phyloP scores from a whole-genome alignment of 805 yeast genomes.

The Brettanomyces anomalus region DNA sequence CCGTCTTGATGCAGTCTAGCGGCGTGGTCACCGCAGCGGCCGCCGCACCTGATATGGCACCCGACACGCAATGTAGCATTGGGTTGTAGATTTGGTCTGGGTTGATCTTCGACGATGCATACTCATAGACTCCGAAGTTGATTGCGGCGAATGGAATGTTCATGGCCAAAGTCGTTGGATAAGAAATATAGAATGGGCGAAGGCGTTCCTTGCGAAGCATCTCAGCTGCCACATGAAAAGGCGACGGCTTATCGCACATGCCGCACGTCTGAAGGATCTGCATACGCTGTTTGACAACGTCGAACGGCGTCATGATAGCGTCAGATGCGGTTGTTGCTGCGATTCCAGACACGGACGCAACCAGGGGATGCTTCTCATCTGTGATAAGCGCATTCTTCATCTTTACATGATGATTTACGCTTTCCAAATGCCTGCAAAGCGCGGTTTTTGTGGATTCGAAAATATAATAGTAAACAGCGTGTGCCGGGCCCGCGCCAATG shows the following conservation, averaged over 20 bases:
- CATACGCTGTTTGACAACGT: constrained; percentile 92
- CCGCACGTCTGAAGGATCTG: constrained; percentile 34
- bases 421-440: constrained; percentile 24
- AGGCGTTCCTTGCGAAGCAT: constrained; percentile 60
- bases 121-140: constrained; percentile 89
- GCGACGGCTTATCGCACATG: constrained; percentile 5
- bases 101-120: constrained; percentile 66
- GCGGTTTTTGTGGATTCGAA: constrained; percentile 72
- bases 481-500: constrained; percentile 99
- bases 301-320: constrained; percentile 96
- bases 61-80: constrained; percentile 81
- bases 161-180: constrained; percentile 88
- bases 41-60: constrained; percentile 89
- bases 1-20: constrained; percentile 85
- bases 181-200: constrained; percentile 80
- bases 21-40: constrained; percentile 96
- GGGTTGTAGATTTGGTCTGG: constrained; percentile 80
- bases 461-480: constrained; percentile 92
- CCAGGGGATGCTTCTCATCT: constrained; percentile 65
- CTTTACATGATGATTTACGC: constrained; percentile 3
- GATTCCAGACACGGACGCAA: constrained; percentile 83
- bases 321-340: constrained; percentile 90
- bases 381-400: constrained; percentile 32
- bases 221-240: constrained; percentile 24
- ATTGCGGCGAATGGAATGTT: constrained; percentile 93